Base-by-base conservation (phyloP, 352 stramenopile species). In the Globisporangium mamillatum region DNA sequence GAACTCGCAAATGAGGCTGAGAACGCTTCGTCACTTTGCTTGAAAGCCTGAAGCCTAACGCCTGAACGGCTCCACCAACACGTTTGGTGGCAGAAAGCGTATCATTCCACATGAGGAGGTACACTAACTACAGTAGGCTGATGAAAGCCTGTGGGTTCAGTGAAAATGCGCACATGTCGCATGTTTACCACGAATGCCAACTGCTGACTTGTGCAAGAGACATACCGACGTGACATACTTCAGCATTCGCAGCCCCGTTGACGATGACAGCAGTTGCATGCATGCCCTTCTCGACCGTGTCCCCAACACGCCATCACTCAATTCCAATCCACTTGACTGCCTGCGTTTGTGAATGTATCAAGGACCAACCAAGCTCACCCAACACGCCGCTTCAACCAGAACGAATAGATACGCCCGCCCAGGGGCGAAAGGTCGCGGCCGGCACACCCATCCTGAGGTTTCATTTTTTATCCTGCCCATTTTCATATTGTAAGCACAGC, bases 91-190 rank as follows among this genome's bases (percentile, higher is more conserved):
- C 36, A 44, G 36, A n/a, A 48, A 50, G 41, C 41, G 41, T n/a
- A 48, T 20, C 41, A 48, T 48, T 48, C 41, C 29, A 8, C 41
- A 48, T 48, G 41, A 48, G 41, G 41, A 48, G 41, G 41, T 20
- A 48, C 41, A n/a, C 29, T 32, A 7, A 8, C 29, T 16, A 8
- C 14, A 8, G 41, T 2, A n/a, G 41, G 41, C 8, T 50, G 44
- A 50, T 50, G 44, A 50, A 16, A 46, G 5, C 14, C 4, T 55
- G 20, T 29, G 48, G n/a, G 48, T 18, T 55, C 48, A 55, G 48
- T 55, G 48, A 55, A 54, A 50, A 50, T 50, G 44, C 44, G 18
- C 18, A 12, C 50, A 56, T 56, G 50, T 56, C 50, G 9, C 50
- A 27, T 56, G 50, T 56, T 56, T 27, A 29, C n/a, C 50, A 27